Percentiles rank a stretch among this genome's conserved stretches.
Evolutionary conservation across 2,329 filamentous ascomycete species (phyloP).

Genomic region (Cladosporium sp.): DNA sequence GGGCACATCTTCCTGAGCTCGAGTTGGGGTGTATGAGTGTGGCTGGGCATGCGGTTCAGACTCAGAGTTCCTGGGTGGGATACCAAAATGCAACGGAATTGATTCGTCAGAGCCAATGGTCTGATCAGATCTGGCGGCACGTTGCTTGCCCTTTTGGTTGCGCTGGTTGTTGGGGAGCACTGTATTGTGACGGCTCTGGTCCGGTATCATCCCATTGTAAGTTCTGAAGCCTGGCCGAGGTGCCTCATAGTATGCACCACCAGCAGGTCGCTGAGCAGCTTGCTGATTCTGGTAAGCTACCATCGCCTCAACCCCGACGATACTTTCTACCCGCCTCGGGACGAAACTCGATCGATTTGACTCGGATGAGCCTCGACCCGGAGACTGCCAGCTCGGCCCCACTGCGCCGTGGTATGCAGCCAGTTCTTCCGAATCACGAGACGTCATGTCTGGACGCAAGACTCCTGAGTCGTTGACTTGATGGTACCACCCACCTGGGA

Average conservation of each 20-base stretch:
- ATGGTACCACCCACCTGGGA: slow-evolving; percentile 65
- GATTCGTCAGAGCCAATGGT: slow-evolving; percentile 5
- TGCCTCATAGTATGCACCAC: slow-evolving; percentile 39
- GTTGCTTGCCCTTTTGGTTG: neutral
- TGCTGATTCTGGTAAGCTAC: slow-evolving; percentile 70
- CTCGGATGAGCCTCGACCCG: slow-evolving; percentile 45
- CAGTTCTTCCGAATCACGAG: slow-evolving; percentile 30
- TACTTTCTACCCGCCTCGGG: slow-evolving; percentile 65
- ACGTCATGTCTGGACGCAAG: slow-evolving; percentile 49
- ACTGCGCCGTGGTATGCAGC: slow-evolving; percentile 10
- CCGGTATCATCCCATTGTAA: neutral
- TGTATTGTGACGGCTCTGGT: neutral
- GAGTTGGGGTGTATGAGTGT: slow-evolving; percentile 26
- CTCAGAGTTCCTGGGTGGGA: slow-evolving; percentile 18
- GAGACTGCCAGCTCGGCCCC: slow-evolving; percentile 45
- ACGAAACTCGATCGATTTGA: neutral
- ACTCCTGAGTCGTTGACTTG: slow-evolving; percentile 65
- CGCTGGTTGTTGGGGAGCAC: neutral
- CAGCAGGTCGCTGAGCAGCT: slow-evolving; percentile 40
- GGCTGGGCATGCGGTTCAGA: slow-evolving; percentile 17
- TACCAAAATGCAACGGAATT: slow-evolving; percentile 19
- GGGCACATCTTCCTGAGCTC: neutral
- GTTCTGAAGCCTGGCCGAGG: neutral
- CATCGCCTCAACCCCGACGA: slow-evolving; percentile 71
- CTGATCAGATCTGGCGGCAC: neutral